Conservation (phyloP, 2,329 filamentous ascomycete species). For the Thielaviopsis euricoi region DNA sequence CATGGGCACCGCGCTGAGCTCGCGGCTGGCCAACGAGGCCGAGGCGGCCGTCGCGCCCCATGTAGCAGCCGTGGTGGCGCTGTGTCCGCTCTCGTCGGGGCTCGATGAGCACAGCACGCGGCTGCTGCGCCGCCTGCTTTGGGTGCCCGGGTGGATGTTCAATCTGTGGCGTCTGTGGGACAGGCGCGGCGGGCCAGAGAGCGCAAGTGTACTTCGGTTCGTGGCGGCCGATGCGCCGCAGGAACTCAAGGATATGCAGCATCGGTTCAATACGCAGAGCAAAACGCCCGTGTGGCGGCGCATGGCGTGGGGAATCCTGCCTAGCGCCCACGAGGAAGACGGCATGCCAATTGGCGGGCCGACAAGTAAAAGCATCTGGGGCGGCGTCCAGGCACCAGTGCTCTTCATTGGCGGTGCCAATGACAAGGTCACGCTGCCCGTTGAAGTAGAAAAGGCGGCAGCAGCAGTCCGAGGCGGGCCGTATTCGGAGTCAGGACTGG, state of each 20-base stretch:
- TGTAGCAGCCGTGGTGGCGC: constrained; percentile 45
- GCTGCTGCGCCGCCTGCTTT: constrained; percentile 40
- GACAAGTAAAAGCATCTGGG: constrained; percentile 56
- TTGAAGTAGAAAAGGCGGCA: constrained; percentile 52
- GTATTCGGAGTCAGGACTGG: constrained; percentile 2
- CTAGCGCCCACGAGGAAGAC: constrained; percentile 33
- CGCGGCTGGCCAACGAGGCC: constrained; percentile 41
- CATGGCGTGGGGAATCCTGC: constrained; percentile 56
- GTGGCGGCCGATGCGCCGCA: constrained; percentile 49
- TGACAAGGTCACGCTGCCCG: constrained; percentile 59
- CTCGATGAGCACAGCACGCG: constrained; percentile 33
- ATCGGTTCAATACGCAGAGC: constrained; percentile 68
- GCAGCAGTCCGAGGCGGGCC: constrained; percentile 10
- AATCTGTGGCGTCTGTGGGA: constrained; percentile 66
- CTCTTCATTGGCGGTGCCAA: constrained; percentile 63
- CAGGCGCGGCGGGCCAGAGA: constrained; percentile 58
- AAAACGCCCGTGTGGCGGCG: constrained; percentile 67
- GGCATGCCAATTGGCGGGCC: constrained; percentile 44
- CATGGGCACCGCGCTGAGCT: constrained; percentile 69
- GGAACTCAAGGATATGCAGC: constrained; percentile 50
- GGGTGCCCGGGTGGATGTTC: constrained; percentile 56
- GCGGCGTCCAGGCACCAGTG: constrained; percentile 53
- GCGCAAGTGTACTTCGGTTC: constrained; percentile 64
- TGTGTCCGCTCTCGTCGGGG: constrained; percentile 55
- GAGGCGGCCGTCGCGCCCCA: constrained; percentile 21